A percentile compares a stretch with the other conserved stretches of the same genome.
These are phyloP conservation scores for Mortierella sp. DNA, from an alignment of 371 early-diverging fungal genomes.

Conservation along the genomic window DNA sequence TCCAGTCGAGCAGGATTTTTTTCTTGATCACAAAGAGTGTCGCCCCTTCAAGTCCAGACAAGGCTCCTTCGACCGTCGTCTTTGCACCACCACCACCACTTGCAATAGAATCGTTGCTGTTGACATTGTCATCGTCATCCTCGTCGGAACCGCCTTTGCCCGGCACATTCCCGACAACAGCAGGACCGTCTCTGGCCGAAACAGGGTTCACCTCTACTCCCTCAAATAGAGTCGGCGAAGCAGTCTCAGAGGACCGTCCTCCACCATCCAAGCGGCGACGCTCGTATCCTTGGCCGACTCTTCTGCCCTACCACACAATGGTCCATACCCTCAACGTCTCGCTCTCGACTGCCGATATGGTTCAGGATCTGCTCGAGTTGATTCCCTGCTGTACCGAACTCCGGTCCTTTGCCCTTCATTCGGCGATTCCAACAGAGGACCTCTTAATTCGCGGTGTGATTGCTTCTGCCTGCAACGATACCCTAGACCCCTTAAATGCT, in stretches of 20 bases:
- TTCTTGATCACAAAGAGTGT: conserved; percentile 56
- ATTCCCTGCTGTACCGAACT: conserved; percentile 53
- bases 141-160: not conserved
- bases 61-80: not conserved
- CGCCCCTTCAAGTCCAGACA: conserved; percentile 6
- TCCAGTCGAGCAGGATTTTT: conserved; percentile 35
- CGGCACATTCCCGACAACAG: not conserved
- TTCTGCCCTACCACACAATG: conserved; percentile 53
- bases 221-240: not conserved
- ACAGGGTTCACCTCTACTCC: not conserved
- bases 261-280: conserved; percentile 19
- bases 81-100: not conserved
- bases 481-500: conserved; percentile 20
- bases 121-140: not conserved
- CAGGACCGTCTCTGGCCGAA: not conserved
- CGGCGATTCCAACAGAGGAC: conserved; percentile 41
- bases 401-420: conserved; percentile 39
- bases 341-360: conserved; percentile 42
- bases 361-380: conserved; percentile 41
- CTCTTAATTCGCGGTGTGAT: conserved; percentile 32
- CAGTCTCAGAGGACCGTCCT: not conserved
- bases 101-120: not conserved
- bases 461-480: conserved; percentile 31
- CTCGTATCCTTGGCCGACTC: conserved; percentile 57
- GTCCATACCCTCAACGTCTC: conserved; percentile 40